Percentiles rank a stretch among this genome's conserved stretches.
These are phyloP conservation scores for Fusarium fujikuroi DNA, from an alignment of 2,329 filamentous ascomycete species.

Conservation along the genomic window DNA sequence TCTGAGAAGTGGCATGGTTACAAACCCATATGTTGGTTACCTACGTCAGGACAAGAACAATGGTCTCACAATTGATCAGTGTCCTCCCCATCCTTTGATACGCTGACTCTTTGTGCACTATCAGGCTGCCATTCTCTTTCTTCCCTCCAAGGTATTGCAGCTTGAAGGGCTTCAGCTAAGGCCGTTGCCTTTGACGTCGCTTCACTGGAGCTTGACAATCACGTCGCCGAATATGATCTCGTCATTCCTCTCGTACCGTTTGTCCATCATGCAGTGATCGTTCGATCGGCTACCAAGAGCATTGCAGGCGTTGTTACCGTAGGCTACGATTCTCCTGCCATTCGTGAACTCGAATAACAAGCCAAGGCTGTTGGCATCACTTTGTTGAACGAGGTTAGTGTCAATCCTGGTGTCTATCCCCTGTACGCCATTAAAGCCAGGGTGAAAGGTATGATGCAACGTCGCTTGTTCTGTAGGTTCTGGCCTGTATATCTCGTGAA, in stretches of 20 bases:
- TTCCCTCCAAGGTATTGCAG: neutral
- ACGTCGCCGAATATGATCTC: neutral
- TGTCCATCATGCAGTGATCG: neutral
- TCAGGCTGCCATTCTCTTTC: neutral
- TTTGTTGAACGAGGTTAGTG: neutral
- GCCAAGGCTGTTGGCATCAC: neutral
- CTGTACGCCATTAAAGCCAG: neutral
- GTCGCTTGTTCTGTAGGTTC: fast-evolving
- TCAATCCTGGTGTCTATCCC: neutral
- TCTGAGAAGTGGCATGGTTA: neutral
- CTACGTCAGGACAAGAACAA: neutral
- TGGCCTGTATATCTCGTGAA: neutral
- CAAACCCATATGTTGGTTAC: neutral
- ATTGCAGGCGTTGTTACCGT: neutral
- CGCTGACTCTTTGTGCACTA: too few relatives aligned
- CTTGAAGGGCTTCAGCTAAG: neutral
- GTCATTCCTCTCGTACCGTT: neutral
- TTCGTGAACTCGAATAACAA: neutral
- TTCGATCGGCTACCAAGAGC: neutral
- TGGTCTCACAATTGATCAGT: neutral
- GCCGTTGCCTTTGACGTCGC: neutral
- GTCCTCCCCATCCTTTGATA: too few relatives aligned
- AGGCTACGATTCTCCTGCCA: neutral
- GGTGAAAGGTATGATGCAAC: neutral
- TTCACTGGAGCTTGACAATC: neutral